Base-by-base conservation (phyloP, 768 basidiomycete species). In the Pleurotus djamor region DNA sequence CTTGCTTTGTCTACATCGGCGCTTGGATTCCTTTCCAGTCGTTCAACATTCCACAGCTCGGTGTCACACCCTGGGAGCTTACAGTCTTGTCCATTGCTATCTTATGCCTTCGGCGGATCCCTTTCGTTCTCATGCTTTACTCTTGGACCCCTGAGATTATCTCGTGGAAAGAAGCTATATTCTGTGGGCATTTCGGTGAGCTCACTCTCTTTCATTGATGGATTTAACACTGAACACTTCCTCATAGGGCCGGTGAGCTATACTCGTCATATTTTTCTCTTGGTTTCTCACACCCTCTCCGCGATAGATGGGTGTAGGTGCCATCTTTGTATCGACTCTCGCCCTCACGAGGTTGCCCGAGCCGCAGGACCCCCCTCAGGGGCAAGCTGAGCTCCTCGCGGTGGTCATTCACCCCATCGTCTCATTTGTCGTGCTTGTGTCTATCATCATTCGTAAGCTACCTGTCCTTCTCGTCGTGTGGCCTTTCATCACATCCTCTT, bases 181-280 rank as follows among this genome's bases (percentile, higher is more conserved):
- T 98, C 69, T 85, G 83, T 4, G 96, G 96, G 2, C 95, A 97
- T 76, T 98, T 96, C 68, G 95, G 89, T 85, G 65, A 12, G 73
- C 67, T 34, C 17, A 21, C 0, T 35, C 17, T 49, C 6, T 13
- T 52, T 56, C 35, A 47, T 47, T 17, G 16, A 7, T 17, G 17
- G 2, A 36, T 17, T 17, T 47, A 7, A 17, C 13, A 52, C 52
- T 45, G 51, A 47, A 57, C 1, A n/a, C 16, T 48, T 38, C 44
- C 54, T 28, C 17, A 60, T 56, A 85, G 85, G 85, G 47, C 85
- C 86, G 56, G 85, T 85, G 63, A 65, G 84, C 72, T 21, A 47
- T 14, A 7, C 10, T 47, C 7, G 9, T 14, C 16, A 12, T 47
- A 47, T 10, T 12, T 17, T n/a, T 47, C n/a, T 7, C 14, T 2